These are phyloP conservation scores for Prunus armeniaca DNA, from an alignment of 306 rosid species.

Conservation along the genomic window DNA sequence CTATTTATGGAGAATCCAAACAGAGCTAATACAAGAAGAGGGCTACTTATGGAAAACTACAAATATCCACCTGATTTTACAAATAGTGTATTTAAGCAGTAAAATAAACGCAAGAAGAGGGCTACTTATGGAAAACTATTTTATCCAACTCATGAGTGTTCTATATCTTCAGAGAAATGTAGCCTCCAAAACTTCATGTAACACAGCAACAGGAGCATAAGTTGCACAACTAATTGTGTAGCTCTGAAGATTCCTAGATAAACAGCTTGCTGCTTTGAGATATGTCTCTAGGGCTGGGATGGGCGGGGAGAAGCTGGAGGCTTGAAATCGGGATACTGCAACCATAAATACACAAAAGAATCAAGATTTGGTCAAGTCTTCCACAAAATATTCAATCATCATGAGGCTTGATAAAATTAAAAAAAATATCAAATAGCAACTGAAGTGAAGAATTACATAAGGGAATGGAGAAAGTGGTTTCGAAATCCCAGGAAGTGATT, in stretches of 20 bases:
- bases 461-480: conserved; percentile 86
- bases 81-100: conserved; percentile 21
- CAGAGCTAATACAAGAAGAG: conserved; percentile 20
- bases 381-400: not conserved
- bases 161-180: conserved; percentile 11
- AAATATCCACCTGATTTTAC: conserved; percentile 21
- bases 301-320: conserved; percentile 97
- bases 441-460: conserved; percentile 43
- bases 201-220: conserved; percentile 19
- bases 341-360: conserved; percentile 1
- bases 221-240: conserved; percentile 6
- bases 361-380: conserved; percentile 7
- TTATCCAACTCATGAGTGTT: conserved; percentile 21
- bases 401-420: not conserved
- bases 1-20: conserved; percentile 26
- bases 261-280: conserved; percentile 28
- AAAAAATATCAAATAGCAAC: conserved; percentile 3
- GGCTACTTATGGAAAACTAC: too few species aligned
- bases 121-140: conserved; percentile 1
- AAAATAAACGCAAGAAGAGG: conserved; percentile 16
- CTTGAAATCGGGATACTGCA: conserved; percentile 97
- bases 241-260: not conserved
- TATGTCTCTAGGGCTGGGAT: conserved; percentile 67
- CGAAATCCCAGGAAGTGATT: conserved; percentile 48
- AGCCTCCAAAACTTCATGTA: conserved; percentile 21